Evolutionary conservation across 2,329 filamentous ascomycete genomes (phyloP).

Genomic region (Aspergillus phoenicis): DNA sequence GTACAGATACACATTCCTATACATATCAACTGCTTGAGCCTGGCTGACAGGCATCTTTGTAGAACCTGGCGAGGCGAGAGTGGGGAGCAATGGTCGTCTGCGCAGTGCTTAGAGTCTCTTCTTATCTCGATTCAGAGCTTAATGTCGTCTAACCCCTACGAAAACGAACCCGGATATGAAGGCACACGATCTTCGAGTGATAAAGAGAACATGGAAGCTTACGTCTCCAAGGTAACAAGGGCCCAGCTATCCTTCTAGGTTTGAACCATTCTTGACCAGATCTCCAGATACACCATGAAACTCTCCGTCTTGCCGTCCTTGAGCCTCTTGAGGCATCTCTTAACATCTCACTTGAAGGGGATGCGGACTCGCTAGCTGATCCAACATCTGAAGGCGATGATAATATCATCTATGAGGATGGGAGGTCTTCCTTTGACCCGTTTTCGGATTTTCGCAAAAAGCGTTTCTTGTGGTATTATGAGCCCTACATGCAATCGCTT

Average conservation of each 20-base stretch:
- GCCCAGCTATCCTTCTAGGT: neutral
- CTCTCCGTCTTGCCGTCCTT: constrained; percentile 81
- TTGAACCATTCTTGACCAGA: neutral
- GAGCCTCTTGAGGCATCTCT: constrained; percentile 81
- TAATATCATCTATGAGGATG: constrained; percentile 52
- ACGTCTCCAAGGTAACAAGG: constrained; percentile 71
- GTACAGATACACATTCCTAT: constrained; percentile 50
- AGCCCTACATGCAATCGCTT: constrained; percentile 76
- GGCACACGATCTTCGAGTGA: constrained; percentile 68
- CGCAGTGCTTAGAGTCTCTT: constrained; percentile 92
- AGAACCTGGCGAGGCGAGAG: constrained; percentile 92
- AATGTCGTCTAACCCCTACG: constrained; percentile 91
- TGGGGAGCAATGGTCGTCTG: constrained; percentile 94
- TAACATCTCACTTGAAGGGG: constrained; percentile 60
- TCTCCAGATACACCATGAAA: constrained; percentile 82
- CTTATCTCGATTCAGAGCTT: constrained; percentile 94
- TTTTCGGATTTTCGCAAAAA: constrained; percentile 91
- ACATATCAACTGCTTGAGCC: neutral
- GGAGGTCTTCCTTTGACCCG: constrained; percentile 66
- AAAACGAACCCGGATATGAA: constrained; percentile 95
- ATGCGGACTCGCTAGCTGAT: constrained; percentile 38
- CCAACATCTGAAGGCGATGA: constrained; percentile 34
- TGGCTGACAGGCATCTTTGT: constrained; percentile 18
- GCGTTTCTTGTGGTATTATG: constrained; percentile 94
- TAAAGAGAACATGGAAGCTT: constrained; percentile 72